Percentiles rank a stretch among this genome's conserved stretches.
These are phyloP conservation scores for Claviceps capensis DNA, from an alignment of 2,329 filamentous ascomycete species.

Conservation along the genomic window DNA sequence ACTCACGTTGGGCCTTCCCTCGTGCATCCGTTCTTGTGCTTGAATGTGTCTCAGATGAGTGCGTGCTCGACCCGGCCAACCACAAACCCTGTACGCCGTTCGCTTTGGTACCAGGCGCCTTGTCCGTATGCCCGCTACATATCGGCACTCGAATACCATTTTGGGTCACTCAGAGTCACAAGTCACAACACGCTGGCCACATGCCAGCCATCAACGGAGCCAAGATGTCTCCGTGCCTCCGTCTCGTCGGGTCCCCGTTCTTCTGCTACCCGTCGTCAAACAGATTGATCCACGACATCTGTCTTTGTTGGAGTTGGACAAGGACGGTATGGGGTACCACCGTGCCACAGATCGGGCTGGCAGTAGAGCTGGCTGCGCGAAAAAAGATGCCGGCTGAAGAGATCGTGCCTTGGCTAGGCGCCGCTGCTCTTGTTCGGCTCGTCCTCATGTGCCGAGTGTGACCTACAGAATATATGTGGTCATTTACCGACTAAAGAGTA, in stretches of 20 bases:
- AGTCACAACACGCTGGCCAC: not conserved
- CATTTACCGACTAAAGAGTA: not conserved
- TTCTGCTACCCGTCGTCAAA: not conserved
- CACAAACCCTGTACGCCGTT: conserved; percentile 4
- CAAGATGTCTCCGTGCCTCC: conserved; percentile 8
- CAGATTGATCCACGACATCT: conserved; percentile 2
- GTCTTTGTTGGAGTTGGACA: conserved; percentile 11
- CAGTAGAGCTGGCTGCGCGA: conserved; percentile 18
- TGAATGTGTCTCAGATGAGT: conserved; percentile 13
- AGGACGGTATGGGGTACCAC: conserved; percentile 27
- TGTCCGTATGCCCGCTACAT: not conserved
- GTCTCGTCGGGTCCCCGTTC: conserved; percentile 1
- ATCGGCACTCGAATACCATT: conserved; percentile 5
- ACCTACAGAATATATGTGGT: conserved; percentile 5
- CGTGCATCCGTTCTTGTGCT: conserved; percentile 9
- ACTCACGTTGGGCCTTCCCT: conserved; percentile 1
- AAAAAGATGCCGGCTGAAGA: conserved; percentile 4
- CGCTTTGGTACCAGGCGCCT: conserved; percentile 6
- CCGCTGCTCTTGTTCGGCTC: conserved; percentile 3
- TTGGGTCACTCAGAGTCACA: not conserved
- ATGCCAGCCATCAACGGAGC: not conserved
- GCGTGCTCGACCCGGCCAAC: conserved; percentile 9
- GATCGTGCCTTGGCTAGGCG: conserved; percentile 4
- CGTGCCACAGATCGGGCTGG: conserved; percentile 26
- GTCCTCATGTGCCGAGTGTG: conserved; percentile 1